Evolutionary conservation across 2,329 filamentous ascomycete genomes (phyloP).

Genomic region (Monilinia laxa): DNA sequence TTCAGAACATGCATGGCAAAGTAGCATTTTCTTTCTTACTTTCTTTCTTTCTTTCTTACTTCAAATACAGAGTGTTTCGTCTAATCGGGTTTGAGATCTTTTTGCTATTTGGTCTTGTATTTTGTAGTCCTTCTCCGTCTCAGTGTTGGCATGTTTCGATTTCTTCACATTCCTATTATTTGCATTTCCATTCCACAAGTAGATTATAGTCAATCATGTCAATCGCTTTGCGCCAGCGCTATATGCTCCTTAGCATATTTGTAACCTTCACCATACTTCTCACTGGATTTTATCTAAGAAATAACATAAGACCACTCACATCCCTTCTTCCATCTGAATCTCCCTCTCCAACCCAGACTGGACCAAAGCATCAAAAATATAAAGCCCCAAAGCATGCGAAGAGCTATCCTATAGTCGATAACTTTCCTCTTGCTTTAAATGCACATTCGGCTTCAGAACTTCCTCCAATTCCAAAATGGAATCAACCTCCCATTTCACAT

Average conservation of each 20-base stretch:
- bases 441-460: constrained; percentile 35
- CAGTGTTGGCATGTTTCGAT: neutral
- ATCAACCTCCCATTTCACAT: constrained; percentile 44
- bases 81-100: neutral
- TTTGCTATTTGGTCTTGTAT: neutral
- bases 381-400: constrained; percentile 23
- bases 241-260: constrained; percentile 8
- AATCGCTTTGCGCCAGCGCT: constrained; percentile 9
- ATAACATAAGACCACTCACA: neutral
- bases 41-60: neutral
- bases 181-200: neutral
- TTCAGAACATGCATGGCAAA: neutral
- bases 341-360: neutral
- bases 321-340: neutral
- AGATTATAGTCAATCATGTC: constrained; percentile 8
- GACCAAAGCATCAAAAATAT: constrained; percentile 25
- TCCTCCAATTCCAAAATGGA: constrained; percentile 49
- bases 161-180: constrained; percentile 6
- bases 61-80: neutral
- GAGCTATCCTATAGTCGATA: constrained; percentile 33
- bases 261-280: constrained; percentile 1
- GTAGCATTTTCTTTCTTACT: neutral
- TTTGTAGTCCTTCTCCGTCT: neutral
- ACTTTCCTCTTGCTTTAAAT: constrained; percentile 34
- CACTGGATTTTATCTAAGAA: constrained; percentile 9